Evolutionary conservation across 1,139 yeast genomes (phyloP).

Genomic region (Pichia sp.): DNA sequence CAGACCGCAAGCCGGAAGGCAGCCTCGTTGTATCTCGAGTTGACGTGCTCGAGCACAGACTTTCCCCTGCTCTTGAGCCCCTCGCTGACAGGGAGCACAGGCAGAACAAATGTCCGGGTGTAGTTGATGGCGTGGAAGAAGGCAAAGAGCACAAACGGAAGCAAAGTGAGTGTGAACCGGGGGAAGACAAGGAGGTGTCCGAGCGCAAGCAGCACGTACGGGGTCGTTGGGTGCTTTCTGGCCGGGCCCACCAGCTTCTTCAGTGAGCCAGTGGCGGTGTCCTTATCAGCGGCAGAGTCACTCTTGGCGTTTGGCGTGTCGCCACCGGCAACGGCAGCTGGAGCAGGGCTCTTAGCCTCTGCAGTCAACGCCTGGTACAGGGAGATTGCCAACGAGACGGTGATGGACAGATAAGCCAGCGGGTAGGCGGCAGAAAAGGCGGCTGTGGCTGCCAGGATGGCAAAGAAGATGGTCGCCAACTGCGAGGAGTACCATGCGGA

Average conservation of each 20-base stretch:
- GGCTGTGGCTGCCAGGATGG: background rate
- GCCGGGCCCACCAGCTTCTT: slow-evolving; percentile 43
- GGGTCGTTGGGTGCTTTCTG: slow-evolving; percentile 59
- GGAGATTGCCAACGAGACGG: slow-evolving; percentile 75
- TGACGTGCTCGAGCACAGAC: slow-evolving; percentile 17
- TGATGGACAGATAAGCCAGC: slow-evolving; percentile 37
- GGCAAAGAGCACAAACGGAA: slow-evolving; percentile 68
- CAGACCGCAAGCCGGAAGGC: slow-evolving; percentile 14
- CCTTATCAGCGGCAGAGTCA: too few species aligned
- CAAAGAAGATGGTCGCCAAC: slow-evolving; percentile 7
- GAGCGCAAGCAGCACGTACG: slow-evolving; percentile 66
- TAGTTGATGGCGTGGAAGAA: slow-evolving; percentile 70
- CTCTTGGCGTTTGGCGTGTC: too few species aligned
- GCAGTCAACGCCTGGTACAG: slow-evolving; percentile 45
- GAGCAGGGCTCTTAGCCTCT: background rate
- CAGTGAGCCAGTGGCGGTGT: slow-evolving; percentile 30
- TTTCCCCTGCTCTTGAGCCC: slow-evolving; percentile 19
- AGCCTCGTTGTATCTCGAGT: slow-evolving; percentile 9
- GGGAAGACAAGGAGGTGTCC: slow-evolving; percentile 55
- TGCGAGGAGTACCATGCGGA: slow-evolving; percentile 11
- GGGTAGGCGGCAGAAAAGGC: slow-evolving; percentile 4
- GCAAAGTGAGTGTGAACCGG: slow-evolving; percentile 49
- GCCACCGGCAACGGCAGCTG: background rate
- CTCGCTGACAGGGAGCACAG: slow-evolving; percentile 55
- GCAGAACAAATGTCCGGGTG: slow-evolving; percentile 60